Base-by-base conservation (phyloP, 2,329 filamentous ascomycete genomes). In the Knufia fluminis region DNA sequence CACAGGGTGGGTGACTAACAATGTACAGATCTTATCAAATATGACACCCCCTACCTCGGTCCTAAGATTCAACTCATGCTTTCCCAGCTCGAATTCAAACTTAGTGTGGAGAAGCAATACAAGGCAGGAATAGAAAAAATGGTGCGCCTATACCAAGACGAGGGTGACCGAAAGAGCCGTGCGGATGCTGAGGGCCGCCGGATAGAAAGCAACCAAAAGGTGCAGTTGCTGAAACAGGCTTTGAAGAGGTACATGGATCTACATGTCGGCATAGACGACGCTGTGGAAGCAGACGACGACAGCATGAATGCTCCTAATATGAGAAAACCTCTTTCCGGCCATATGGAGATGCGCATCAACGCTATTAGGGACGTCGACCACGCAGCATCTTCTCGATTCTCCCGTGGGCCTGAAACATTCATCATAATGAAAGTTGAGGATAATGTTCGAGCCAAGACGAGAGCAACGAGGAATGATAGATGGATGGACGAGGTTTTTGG, bases 91-190 rank as follows among this genome's bases (percentile, higher is more conserved):
- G 89, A 97, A 68, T 98, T 98, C 74, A 98, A 98, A 72, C 78
- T 98, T 54, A 95, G 92, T 58, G 92, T 98, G 23, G 92, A 98
- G 67, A 94, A 96, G 66, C 92, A 98, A 70, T 98, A 98, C 69
- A 89, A 97, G 58, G 94, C 94, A 63, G 92, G 92, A 54, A 92
- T 98, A 60, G 92, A 98, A 69, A 98, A 98, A 73, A 97, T 98
- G 92, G 87, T 96, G 41, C 88, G 92, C 66, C 75, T 98, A 31
- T 98, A 98, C 65, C 83, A 92, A 64, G 92, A 97, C 78, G 92
- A 97, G 67, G 91, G 92, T 24, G 92, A 98, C 65, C 83, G 90
- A 60, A 96, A 95, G 74, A 97, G 91, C 71, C 87, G 85, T 66
- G 82, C 86, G 51, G 92, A 98, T 67, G 92, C 92, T 36, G 89